phyloP scores from a whole-genome alignment of 192 early-diverging fungal genomes.

The Backusella tarrabulga region DNA sequence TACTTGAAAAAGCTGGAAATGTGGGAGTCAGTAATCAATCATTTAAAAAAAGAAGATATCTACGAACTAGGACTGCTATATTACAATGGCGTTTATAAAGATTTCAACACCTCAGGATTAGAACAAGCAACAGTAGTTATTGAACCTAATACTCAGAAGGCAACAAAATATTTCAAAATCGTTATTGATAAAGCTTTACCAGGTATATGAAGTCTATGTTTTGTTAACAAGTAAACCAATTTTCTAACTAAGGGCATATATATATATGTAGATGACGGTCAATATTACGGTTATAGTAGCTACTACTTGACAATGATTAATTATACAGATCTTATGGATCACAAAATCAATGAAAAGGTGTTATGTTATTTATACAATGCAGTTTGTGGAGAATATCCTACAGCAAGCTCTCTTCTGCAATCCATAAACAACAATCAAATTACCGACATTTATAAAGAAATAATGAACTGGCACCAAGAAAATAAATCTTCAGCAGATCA shows the following conservation, averaged over 20 bases:
- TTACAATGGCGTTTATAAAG: background rate
- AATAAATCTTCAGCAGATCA: background rate
- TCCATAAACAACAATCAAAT: background rate
- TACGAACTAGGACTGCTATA: background rate
- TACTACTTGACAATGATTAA: background rate
- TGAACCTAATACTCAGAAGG: too few relatives aligned
- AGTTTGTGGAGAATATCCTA: background rate
- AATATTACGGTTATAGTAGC: background rate
- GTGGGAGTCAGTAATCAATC: background rate
- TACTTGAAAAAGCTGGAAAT: background rate
- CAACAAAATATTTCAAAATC: background rate
- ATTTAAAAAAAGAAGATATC: background rate
- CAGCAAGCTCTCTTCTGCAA: background rate
- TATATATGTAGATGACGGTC: background rate
- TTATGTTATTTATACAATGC: background rate
- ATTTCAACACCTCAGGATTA: background rate
- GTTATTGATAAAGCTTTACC: background rate
- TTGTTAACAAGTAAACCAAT: background rate
- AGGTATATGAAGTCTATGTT: background rate
- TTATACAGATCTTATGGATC: background rate
- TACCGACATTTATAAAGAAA: background rate
- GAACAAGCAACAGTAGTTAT: too few relatives aligned
- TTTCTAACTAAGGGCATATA: background rate
- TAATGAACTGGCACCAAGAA: background rate
- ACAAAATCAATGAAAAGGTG: background rate